Percentiles rank a stretch among this genome's conserved stretches.
Conservation (phyloP, 2,329 filamentous ascomycete species). For the Alternaria alternata region DNA sequence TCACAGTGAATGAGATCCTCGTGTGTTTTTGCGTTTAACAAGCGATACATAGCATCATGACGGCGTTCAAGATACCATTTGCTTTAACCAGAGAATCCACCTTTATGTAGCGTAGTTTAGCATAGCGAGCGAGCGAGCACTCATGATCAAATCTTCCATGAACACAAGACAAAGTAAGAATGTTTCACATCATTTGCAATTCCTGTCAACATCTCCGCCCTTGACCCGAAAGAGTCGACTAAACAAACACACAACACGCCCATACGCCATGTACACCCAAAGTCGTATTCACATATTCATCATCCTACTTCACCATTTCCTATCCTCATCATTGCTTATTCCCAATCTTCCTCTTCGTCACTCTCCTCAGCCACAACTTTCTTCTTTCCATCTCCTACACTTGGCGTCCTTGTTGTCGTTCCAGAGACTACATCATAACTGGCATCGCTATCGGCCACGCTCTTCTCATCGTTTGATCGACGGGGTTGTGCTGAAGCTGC, state of each 20-base stretch:
- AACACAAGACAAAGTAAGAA: background rate
- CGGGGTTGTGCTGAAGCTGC: slow-evolving; percentile 65
- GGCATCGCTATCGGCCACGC: slow-evolving; percentile 89
- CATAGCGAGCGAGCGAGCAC: slow-evolving; percentile 2
- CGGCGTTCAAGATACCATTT: slow-evolving; percentile 15
- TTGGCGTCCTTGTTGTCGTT: slow-evolving; percentile 77
- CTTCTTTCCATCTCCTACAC: slow-evolving; percentile 54
- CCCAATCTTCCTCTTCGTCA: slow-evolving; percentile 77
- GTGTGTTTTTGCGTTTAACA: background rate
- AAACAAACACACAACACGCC: background rate
- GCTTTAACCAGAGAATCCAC: background rate
- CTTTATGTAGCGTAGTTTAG: slow-evolving; percentile 7
- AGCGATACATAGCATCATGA: slow-evolving; percentile 1
- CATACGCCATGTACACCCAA: background rate
- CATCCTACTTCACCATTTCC: background rate
- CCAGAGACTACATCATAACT: slow-evolving; percentile 91
- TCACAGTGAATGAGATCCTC: background rate
- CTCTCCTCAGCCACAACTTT: slow-evolving; percentile 63
- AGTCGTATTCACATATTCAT: background rate
- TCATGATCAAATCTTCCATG: background rate
- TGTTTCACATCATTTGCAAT: background rate
- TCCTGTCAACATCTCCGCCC: background rate
- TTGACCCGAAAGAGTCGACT: background rate
- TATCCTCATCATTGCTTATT: slow-evolving; percentile 54
- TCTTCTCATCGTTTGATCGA: slow-evolving; percentile 75